Base-by-base conservation (phyloP, 371 early-diverging fungal species). In the Umbelopsis sp. region DNA sequence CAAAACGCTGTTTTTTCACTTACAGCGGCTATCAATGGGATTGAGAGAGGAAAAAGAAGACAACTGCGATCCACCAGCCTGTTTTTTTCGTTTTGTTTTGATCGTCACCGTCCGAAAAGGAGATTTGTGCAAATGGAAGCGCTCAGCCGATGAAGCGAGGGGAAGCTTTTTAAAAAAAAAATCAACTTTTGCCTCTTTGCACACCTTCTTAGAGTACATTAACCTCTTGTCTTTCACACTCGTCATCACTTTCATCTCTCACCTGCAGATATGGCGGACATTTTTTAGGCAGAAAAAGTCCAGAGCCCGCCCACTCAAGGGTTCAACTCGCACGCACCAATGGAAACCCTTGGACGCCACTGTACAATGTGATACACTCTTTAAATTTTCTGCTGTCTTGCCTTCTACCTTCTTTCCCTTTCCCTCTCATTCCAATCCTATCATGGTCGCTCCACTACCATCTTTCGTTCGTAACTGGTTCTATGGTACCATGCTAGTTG, bases 311-410 rank as follows among this genome's bases (percentile, higher is more conserved):
- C 48, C 45, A 45, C 48, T 20, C 18, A 35, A 35, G 57, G 57
- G 57, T 57, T 57, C 57, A 57, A 35, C 35, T 25, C 57, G 57
- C 57, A 57, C 57, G 57, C 57, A 57, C 57, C 57, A 57, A 57
- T 57, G 57, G 57, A 29, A 57, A 57, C 35, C 35, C 57, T 57
- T 35, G 29, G 29, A 57, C 57, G 57, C 57, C 57, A 57, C 57
- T 57, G 22, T 35, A 8, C 41, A 41, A 41, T 35, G 25, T 35
- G 57, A 32, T 57, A 57, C 57, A 57, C 57, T 35, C 57, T 57
- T 35, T 16, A 35, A 18, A 18, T 57, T 35, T 57, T 16, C 57
- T 57, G 8, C 35, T 14, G 37, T 35, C 29, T 18, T 57, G 52
- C 35, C 57, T 35, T 25, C 29, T 2, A 57, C 5, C 37, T 35